These are phyloP conservation scores for Anacardium occidentale DNA, from an alignment of 345 rosid species.

Conservation along the genomic window DNA sequence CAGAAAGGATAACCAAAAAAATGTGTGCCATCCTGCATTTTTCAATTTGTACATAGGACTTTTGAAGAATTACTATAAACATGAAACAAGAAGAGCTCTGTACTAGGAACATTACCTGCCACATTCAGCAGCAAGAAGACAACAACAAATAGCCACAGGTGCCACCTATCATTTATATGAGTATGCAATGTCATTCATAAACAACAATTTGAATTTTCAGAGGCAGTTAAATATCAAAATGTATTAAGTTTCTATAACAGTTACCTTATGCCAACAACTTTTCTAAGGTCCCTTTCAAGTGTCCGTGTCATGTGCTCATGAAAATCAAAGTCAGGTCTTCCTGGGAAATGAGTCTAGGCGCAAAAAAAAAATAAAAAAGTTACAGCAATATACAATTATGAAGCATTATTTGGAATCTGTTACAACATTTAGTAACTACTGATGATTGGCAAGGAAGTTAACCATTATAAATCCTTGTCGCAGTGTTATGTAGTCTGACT, in stretches of 20 bases:
- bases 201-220: background rate
- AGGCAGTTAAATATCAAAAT: background rate
- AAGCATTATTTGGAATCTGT: background rate
- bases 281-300: constrained; percentile 61
- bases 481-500: constrained; percentile 68
- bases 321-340: constrained; percentile 42
- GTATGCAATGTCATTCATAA: background rate
- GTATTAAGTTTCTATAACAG: background rate
- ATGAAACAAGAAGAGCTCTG: background rate
- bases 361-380: background rate
- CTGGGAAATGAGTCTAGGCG: constrained; percentile 48
- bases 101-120: constrained; percentile 41
- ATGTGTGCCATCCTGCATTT: constrained; percentile 77
- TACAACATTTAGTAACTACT: background rate
- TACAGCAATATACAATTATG: background rate
- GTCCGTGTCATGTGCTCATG: constrained; percentile 66
- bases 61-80: background rate
- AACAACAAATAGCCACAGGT: constrained; percentile 86
- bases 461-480: constrained; percentile 78
- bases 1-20: constrained; percentile 84
- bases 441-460: constrained; percentile 13
- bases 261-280: constrained; percentile 77
- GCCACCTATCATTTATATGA: constrained; percentile 52
- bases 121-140: constrained; percentile 71
- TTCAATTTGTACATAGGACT: background rate